Evolutionary conservation across 495 filamentous ascomycete genomes (phyloP), one percentile per base, ranked within the genome.

Genomic region (Ascobolus immersus): DNA sequence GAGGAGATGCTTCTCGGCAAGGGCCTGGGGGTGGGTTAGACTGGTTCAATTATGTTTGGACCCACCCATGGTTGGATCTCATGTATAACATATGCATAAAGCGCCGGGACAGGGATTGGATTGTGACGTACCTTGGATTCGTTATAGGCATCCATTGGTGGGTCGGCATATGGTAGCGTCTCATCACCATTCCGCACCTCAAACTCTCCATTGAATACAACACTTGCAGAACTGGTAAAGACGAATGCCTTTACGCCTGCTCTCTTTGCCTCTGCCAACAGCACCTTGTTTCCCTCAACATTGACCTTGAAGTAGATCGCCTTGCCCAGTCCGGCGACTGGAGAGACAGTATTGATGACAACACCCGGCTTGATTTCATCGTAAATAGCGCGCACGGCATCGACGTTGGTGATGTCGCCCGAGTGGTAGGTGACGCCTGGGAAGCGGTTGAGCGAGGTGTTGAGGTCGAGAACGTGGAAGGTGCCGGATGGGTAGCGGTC

Each of bases 281-380:
- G 57, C 13, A 60, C 73, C 41, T 65, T 68, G 0, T 84, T 93
- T 12, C 86, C 86, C 14, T 77, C 74, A 1, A 99, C 78, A 52
- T 94, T 99, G 40, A 99, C 86, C 56, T 77, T 81, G 35, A 66
- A 61, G 54, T 71, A 73, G 1, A 80, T 40, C 39, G 69, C 71
- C 32, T 67, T 55, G 2, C 55, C 55, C 33, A 62, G 55, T 18
- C 58, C 58, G 17, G 66, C 58, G 4, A 65, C 55, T 2, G 78
- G 77, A 4, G 73, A 75, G n/a, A 84, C 89, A 8, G 86, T 94
- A 55, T 99, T 81, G 40, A 94, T 86, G 25, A 99, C 74, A 8
- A 86, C 67, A 43, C 79, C 69, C n/a, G 89, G 80, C 52, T 69
- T 71, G 26, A 72, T 57, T 33, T 64, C 62, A 11, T 59, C 47